phyloP scores from a whole-genome alignment of 2,329 filamentous ascomycete genomes.

The Colletotrichum sp. region DNA sequence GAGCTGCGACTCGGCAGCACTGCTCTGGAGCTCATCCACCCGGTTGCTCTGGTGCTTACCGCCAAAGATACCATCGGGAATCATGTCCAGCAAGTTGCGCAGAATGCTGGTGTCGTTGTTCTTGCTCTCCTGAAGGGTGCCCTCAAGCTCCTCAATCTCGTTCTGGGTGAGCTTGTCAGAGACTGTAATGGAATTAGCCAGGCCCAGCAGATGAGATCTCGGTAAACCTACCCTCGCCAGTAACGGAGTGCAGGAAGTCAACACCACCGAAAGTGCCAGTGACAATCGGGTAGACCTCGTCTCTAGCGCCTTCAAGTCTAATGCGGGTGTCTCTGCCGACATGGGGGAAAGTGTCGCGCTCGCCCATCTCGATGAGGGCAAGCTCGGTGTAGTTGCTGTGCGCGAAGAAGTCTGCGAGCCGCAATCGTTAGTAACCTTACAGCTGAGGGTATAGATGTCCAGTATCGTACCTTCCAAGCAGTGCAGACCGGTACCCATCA shows the following conservation, averaged over 20 bases:
- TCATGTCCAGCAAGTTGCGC: slow-evolving; percentile 79
- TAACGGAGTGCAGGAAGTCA: slow-evolving; percentile 91
- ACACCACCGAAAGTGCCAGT: slow-evolving; percentile 96
- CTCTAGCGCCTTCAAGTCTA: slow-evolving; percentile 68
- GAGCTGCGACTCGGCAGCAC: slow-evolving; percentile 77
- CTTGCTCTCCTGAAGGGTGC: slow-evolving; percentile 72
- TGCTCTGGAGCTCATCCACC: slow-evolving; percentile 79
- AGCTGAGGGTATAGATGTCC: too few species aligned
- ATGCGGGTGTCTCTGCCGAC: slow-evolving; percentile 79
- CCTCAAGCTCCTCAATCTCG: slow-evolving; percentile 87
- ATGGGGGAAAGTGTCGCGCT: slow-evolving; percentile 83
- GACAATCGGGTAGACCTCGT: slow-evolving; percentile 78
- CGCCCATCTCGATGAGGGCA: slow-evolving; percentile 85
- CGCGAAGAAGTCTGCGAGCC: slow-evolving; percentile 76
- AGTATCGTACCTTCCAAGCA: slow-evolving; percentile 73
- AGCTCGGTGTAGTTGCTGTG: slow-evolving; percentile 95
- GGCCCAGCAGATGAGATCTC: not conserved
- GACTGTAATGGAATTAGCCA: slow-evolving; percentile 50
- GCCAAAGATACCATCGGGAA: slow-evolving; percentile 82
- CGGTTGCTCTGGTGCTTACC: slow-evolving; percentile 75
- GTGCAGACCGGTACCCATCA: slow-evolving; percentile 87
- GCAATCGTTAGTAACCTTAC: not conserved
- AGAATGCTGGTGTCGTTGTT: slow-evolving; percentile 75
- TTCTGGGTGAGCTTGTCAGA: slow-evolving; percentile 91
- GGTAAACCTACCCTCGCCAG: slow-evolving; percentile 64